These are phyloP conservation scores for Mucor lusitanicus DNA, from an alignment of 371 early-diverging fungal genomes.

Conservation along the genomic window DNA sequence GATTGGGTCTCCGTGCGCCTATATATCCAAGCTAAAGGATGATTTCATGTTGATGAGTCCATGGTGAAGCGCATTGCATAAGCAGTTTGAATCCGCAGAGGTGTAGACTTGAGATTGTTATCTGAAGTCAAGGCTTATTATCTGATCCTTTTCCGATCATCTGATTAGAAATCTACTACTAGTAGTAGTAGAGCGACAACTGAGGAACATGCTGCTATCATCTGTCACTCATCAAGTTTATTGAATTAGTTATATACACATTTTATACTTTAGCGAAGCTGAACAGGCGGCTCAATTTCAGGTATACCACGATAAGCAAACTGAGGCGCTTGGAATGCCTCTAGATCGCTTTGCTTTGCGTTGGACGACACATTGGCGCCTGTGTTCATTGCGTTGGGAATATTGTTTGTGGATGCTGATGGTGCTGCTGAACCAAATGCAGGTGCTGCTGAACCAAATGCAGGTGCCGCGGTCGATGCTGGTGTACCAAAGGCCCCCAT, in stretches of 20 bases:
- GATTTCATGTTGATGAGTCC: background rate
- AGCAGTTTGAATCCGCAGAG: no score
- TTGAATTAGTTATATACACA: background rate
- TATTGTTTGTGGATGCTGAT: background rate
- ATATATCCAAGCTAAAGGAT: background rate
- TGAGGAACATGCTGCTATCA: no score
- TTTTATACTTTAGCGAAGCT: conserved; percentile 15
- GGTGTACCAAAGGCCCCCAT: conserved; percentile 12
- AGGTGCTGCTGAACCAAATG: conserved; percentile 16
- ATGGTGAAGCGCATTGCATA: background rate
- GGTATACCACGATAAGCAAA: conserved; percentile 49
- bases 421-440: conserved; percentile 21
- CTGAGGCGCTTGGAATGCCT: conserved; percentile 39
- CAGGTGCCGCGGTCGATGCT: conserved; percentile 12
- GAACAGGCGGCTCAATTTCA: conserved; percentile 53
- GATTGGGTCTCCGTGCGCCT: background rate
- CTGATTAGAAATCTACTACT: background rate
- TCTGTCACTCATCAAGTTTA: background rate
- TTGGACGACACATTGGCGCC: background rate
- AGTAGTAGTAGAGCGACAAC: no score
- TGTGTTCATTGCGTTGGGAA: conserved; percentile 4
- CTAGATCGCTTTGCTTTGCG: conserved; percentile 19
- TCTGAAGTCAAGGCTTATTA: no score
- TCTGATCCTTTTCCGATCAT: background rate
- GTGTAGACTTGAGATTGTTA: no score